A percentile compares a stretch with the other conserved stretches of the same genome.
phyloP scores from a whole-genome alignment of 139 green algal species.

The Pedinophyceae sp. region DNA sequence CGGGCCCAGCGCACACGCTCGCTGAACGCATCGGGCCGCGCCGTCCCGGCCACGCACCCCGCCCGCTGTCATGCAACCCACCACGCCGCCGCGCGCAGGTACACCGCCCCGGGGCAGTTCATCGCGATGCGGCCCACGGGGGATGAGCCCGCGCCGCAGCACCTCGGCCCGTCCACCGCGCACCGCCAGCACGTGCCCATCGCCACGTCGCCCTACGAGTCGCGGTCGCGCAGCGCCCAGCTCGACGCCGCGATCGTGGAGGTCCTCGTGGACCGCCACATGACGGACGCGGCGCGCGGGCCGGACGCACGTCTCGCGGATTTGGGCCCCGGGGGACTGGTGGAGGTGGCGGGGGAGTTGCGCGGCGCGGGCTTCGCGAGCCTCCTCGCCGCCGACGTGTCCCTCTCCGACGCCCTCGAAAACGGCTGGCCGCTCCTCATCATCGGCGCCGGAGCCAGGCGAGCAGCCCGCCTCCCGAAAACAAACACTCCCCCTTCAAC shows the following conservation, averaged over 20 bases:
- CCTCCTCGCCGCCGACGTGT: background rate
- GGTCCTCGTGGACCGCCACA: constrained; percentile 1
- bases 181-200: background rate
- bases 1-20: too few relatives aligned
- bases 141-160: too few relatives aligned
- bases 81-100: background rate
- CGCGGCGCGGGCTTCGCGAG: background rate
- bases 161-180: background rate
- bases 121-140: background rate
- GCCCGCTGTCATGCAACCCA: too few relatives aligned
- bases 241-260: constrained; percentile 1
- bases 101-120: constrained; percentile 1
- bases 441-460: background rate
- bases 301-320: background rate
- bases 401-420: background rate
- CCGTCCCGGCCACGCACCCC: too few relatives aligned
- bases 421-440: background rate
- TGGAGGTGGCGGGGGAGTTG: background rate
- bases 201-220: background rate
- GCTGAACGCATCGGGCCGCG: too few relatives aligned
- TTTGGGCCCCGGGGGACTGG: background rate
- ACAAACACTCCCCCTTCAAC: too few relatives aligned
- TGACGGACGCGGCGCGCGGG: too few relatives aligned
- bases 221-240: background rate
- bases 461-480: too few relatives aligned